phyloP scores from a whole-genome alignment of 148 eudicot genomes.

The Heliamphora exappendiculata region DNA sequence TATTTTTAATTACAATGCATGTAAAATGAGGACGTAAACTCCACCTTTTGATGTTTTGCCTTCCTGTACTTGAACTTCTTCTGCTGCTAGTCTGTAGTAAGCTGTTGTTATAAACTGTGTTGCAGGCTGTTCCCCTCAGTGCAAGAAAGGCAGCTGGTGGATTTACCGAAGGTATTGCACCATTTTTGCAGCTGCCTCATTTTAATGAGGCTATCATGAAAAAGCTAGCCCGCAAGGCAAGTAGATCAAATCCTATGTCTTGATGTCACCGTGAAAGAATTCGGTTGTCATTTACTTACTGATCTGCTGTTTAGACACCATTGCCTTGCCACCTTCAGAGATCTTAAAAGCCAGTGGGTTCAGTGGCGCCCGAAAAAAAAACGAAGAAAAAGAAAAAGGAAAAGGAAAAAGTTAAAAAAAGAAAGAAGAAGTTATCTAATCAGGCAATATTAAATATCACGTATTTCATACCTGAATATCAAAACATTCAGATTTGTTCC shows the following conservation, averaged over 20 bases:
- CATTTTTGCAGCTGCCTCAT: constrained; percentile 93
- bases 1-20: no score
- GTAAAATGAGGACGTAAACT: not conserved
- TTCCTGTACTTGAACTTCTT: not conserved
- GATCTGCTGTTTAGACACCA: not conserved
- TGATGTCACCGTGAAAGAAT: not conserved
- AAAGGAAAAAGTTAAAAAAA: not conserved
- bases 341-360: not conserved
- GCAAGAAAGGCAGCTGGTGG: constrained; percentile 79
- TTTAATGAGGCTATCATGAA: constrained; percentile 67
- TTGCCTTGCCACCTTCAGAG: not conserved
- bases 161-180: constrained; percentile 73
- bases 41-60: not conserved
- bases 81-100: not conserved
- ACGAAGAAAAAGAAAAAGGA: not conserved
- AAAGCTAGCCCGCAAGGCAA: constrained; percentile 80
- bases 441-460: constrained; percentile 2
- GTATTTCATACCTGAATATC: not conserved
- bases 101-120: constrained; percentile 1
- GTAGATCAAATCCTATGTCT: not conserved
- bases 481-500: not conserved
- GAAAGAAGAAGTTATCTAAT: not conserved
- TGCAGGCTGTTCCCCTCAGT: constrained; percentile 95
- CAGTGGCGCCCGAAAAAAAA: not conserved
- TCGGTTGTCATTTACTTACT: not conserved